Conservation (phyloP, 306 rosid species). For the Herpetospermum pedunculosum region DNA sequence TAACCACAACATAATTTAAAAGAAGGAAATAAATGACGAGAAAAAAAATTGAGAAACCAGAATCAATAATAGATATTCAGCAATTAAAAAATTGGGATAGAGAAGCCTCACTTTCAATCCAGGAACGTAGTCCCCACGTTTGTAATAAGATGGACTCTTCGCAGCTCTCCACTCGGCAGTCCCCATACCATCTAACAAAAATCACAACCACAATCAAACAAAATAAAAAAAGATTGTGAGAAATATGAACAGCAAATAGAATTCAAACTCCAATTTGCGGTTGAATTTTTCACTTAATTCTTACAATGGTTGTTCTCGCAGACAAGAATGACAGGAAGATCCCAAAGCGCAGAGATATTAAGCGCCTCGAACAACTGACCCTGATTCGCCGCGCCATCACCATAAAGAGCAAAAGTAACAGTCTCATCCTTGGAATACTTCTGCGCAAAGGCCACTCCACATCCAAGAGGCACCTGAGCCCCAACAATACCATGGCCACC, state of each 20-base stretch:
- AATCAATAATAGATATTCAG: not conserved
- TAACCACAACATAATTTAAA: not conserved
- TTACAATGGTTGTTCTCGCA: conserved; percentile 96
- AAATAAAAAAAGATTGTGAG: not conserved
- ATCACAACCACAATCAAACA: conserved; percentile 6
- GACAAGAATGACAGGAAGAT: conserved; percentile 87
- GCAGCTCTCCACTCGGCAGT: conserved; percentile 96
- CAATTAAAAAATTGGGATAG: not conserved
- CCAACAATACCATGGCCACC: conserved; percentile 96
- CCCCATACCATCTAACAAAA: conserved; percentile 76
- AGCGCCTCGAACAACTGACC: conserved; percentile 94
- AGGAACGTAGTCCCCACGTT: conserved; percentile 96
- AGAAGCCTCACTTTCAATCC: conserved; percentile 60
- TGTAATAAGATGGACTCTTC: conserved; percentile 78
- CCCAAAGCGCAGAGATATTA: conserved; percentile 92
- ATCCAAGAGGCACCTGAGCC: conserved; percentile 81
- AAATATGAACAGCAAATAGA: not conserved
- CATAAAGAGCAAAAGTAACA: conserved; percentile 66
- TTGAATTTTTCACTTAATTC: conserved; percentile 10
- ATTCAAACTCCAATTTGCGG: not conserved
- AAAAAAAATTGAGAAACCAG: not conserved
- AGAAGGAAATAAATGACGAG: not conserved
- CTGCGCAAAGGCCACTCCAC: conserved; percentile 83
- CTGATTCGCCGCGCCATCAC: conserved; percentile 96
- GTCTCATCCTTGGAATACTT: conserved; percentile 62